A percentile compares a stretch with the other conserved stretches of the same genome.
Conservation (phyloP, 2,329 filamentous ascomycete genomes). For the Botrytis galanthina region DNA sequence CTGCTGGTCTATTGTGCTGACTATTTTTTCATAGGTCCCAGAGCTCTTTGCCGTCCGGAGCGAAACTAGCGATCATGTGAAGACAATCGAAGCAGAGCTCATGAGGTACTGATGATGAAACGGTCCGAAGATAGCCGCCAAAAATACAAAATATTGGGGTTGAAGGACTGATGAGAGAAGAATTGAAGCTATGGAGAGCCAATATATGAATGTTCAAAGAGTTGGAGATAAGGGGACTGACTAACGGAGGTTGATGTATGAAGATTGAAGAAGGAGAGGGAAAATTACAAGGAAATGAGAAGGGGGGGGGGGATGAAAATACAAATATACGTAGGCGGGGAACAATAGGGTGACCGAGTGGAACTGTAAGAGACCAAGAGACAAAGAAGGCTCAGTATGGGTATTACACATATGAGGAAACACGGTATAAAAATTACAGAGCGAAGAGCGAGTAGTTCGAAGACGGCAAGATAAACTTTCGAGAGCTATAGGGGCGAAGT, state of each 20-base stretch:
- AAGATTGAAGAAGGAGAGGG: rapidly evolving
- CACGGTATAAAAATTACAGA: neutral
- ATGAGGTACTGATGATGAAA: neutral
- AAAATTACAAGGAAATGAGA: neutral
- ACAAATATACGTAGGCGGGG: rapidly evolving
- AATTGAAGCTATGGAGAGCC: neutral
- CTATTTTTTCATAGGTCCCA: neutral
- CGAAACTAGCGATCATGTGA: neutral
- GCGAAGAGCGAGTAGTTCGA: neutral
- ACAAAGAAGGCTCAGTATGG: too few species aligned
- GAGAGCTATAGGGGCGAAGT: rapidly evolving
- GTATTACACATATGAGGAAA: too few species aligned
- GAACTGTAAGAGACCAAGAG: too few species aligned
- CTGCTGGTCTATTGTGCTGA: neutral
- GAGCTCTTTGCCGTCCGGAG: neutral
- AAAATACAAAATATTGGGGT: neutral
- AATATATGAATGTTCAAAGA: rapidly evolving
- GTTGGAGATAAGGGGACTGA: rapidly evolving
- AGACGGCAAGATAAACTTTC: neutral
- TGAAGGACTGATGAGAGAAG: neutral
- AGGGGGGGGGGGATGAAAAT: neutral
- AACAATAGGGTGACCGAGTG: neutral
- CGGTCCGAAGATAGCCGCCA: neutral
- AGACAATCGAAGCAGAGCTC: neutral
- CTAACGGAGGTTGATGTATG: neutral